Base-by-base conservation (phyloP, 495 filamentous ascomycete genomes). In the Penicillium maclennaniae region DNA sequence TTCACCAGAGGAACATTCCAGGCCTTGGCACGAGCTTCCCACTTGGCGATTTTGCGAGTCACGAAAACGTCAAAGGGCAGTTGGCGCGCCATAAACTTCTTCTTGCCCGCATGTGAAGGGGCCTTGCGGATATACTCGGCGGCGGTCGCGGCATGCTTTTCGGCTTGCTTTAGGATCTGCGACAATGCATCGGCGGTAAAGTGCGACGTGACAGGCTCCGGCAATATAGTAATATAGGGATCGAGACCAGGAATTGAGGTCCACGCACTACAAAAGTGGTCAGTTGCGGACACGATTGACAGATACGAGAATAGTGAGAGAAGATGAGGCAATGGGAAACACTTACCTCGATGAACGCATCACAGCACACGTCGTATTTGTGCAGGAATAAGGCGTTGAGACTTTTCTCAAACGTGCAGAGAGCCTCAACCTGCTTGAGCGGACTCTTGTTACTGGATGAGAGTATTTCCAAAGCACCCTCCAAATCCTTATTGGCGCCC, bases 51-150 rank as follows among this genome's bases (percentile, higher is more conserved):
- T 68, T 96, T 97, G 27, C 91, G 85, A 45, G 78, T 71, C 0
- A 92, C 88, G 62, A 95, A 97, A 27, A 87, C 75, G 69, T 98
- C 95, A 51, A 97, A 92, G 1, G 95, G 93, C 15, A 97, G 74
- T 58, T 91, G 87, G 15, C 85, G 82, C 1, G 89, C 87, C 87
- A 97, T 89, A 70, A 97, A 90, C 9, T 81, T 78, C 69, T 96
- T 96, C 70, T 86, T 89, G 38, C 92, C 92, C 7, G 87, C 87
- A 43, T 87, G 76, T 0, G 81, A 77, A 1, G 89, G 89, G 2
- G 88, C 88, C 52, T 83, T 83, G 36, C 79, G 76, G 53, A 97
- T 72, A 51, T 85, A 80, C 47, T 88, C 80, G 5, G 85, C 80
- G 0, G 92, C 88, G 50, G 81, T 74, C 26, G 77, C 73, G n/a